These are phyloP conservation scores for Ettlia oleoabundans DNA, from an alignment of 139 green algal genomes.

Conservation along the genomic window DNA sequence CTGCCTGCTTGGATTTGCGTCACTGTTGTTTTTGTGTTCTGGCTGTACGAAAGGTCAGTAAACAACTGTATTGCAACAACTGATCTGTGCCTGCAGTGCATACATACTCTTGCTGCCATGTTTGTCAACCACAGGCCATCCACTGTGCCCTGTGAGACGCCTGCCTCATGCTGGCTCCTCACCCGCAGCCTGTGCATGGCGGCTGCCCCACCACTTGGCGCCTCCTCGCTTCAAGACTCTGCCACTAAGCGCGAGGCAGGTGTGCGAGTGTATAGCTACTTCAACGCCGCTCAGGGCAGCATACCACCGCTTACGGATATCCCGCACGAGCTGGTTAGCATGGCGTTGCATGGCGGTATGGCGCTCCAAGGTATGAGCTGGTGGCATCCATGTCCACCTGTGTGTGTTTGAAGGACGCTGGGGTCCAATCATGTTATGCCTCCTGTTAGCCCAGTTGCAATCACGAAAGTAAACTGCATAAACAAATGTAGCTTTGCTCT, in stretches of 20 bases:
- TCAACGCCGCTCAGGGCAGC: neutral
- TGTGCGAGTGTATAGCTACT: slow-evolving; percentile 2
- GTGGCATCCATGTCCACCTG: too few relatives aligned
- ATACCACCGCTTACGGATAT: slow-evolving; percentile 62
- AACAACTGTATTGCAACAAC: neutral
- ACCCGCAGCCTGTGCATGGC: slow-evolving; percentile 27
- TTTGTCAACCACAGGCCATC: neutral
- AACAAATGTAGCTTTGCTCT: neutral
- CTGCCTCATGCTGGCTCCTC: too few relatives aligned
- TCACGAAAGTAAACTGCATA: too few relatives aligned
- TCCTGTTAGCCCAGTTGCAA: too few relatives aligned
- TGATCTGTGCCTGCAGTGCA: too few relatives aligned
- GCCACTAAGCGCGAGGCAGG: neutral
- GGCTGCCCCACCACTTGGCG: neutral
- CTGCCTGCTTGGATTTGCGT: slow-evolving; percentile 64
- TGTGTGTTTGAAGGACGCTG: too few relatives aligned
- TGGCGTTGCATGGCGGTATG: slow-evolving; percentile 34
- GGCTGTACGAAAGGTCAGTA: slow-evolving; percentile 67
- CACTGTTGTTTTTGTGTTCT: slow-evolving; percentile 53
- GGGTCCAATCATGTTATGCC: too few relatives aligned
- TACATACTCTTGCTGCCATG: too few relatives aligned
- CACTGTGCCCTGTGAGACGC: too few relatives aligned
- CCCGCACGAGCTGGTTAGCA: slow-evolving; percentile 39
- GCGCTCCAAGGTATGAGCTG: neutral
- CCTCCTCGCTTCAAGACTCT: neutral